Percentiles rank a stretch among this genome's conserved stretches.
Conservation (phyloP, 257 asterid genomes). For the Jacaranda mimosifolia region DNA sequence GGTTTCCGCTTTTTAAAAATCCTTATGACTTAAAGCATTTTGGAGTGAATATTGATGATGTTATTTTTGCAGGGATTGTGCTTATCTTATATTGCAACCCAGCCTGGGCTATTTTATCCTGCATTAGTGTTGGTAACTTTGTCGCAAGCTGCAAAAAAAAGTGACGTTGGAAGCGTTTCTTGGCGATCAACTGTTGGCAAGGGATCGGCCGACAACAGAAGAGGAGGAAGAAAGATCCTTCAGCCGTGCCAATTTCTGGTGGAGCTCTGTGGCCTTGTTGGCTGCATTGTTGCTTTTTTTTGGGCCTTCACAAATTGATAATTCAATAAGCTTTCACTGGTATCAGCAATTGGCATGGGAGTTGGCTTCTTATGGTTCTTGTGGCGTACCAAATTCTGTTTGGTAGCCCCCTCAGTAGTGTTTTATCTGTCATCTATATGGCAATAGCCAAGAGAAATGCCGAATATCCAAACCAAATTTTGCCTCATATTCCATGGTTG, state of each 20-base stretch:
- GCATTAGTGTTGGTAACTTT: slow-evolving; percentile 30
- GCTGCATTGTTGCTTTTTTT: slow-evolving; percentile 6
- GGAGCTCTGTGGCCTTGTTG: neutral
- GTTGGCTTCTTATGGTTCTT: slow-evolving; percentile 12
- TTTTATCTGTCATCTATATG: neutral
- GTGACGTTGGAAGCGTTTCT: slow-evolving; percentile 25
- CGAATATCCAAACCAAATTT: neutral
- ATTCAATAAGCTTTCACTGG: neutral
- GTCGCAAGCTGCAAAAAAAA: slow-evolving; percentile 23
- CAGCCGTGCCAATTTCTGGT: slow-evolving; percentile 2
- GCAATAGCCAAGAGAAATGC: slow-evolving; percentile 19
- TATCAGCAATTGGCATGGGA: neutral
- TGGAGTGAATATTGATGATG: no score
- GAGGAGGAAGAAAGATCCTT: neutral
- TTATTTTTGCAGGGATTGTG: slow-evolving; percentile 22
- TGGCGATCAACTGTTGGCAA: slow-evolving; percentile 33
- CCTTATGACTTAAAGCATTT: neutral
- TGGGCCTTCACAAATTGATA: neutral
- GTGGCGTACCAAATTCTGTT: slow-evolving; percentile 7
- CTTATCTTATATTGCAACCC: neutral
- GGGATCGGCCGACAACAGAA: neutral
- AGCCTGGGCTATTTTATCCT: neutral
- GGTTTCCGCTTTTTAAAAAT: no score
- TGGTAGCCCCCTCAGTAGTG: slow-evolving; percentile 14
- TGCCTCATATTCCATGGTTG: slow-evolving; percentile 28